A percentile compares a stretch with the other conserved stretches of the same genome.
Evolutionary conservation across 78 protist genomes (phyloP).

Genomic region (Isochrysis galbana): DNA sequence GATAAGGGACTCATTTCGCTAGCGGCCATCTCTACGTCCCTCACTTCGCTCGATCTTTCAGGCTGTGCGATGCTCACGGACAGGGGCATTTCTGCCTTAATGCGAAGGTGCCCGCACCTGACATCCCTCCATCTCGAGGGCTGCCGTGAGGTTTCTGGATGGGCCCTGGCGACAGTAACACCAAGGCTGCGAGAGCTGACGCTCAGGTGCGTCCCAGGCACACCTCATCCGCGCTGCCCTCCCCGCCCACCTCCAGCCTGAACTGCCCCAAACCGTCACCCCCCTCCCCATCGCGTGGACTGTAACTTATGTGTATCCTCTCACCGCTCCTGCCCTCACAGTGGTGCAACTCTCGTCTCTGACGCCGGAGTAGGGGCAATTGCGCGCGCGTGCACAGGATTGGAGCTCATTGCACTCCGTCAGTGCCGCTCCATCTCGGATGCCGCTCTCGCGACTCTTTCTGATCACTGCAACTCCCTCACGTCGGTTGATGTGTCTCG

Average conservation of each 20-base stretch:
- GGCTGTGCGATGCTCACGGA: not conserved
- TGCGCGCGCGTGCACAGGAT: not conserved
- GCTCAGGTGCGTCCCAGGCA: too few relatives aligned
- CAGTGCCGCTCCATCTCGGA: slow-evolving; percentile 4
- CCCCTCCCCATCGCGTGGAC: too few relatives aligned
- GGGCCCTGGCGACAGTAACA: not conserved
- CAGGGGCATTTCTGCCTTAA: not conserved
- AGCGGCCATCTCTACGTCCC: not conserved
- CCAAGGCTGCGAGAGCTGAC: not conserved
- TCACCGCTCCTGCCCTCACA: too few relatives aligned
- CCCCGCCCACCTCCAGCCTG: too few relatives aligned
- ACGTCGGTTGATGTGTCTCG: not conserved
- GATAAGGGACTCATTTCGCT: not conserved
- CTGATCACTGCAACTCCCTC: not conserved
- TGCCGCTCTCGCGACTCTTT: not conserved
- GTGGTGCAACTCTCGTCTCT: slow-evolving; percentile 8
- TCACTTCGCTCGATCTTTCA: not conserved
- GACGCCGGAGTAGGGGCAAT: slow-evolving; percentile 23
- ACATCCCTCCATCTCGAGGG: not conserved
- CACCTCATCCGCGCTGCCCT: too few relatives aligned
- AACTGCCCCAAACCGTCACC: too few relatives aligned
- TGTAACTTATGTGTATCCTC: too few relatives aligned
- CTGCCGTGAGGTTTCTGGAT: not conserved
- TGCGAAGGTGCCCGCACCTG: not conserved
- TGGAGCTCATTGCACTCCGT: not conserved